A percentile compares a stretch with the other conserved stretches of the same genome.
phyloP scores from a whole-genome alignment of 768 basidiomycete genomes.

The Suillus plorans region DNA sequence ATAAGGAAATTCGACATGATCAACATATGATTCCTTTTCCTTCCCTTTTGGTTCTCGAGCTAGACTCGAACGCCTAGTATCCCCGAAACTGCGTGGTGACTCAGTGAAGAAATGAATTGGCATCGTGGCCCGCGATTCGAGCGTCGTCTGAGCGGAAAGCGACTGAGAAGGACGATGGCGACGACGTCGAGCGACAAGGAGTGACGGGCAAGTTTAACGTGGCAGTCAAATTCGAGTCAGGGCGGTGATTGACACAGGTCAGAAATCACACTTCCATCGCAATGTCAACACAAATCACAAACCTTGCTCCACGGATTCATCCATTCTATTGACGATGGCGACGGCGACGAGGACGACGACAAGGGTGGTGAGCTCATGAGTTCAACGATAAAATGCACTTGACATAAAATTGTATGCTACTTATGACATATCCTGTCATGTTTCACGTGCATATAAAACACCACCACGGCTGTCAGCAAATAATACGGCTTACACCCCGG shows the following conservation, averaged over 20 bases:
- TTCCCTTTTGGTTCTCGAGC: slow-evolving; percentile 1
- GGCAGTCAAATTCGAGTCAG: neutral
- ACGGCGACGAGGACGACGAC: neutral
- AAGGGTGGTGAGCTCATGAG: neutral
- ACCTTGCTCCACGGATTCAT: slow-evolving; percentile 1
- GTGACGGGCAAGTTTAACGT: neutral
- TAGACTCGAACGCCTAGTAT: neutral
- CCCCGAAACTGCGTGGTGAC: neutral
- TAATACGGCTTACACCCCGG: neutral
- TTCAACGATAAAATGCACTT: neutral
- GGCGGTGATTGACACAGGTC: slow-evolving; percentile 5
- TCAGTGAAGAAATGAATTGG: slow-evolving; percentile 5
- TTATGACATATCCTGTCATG: slow-evolving; percentile 1
- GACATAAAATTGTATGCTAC: neutral
- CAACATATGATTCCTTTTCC: neutral
- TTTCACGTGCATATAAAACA: neutral
- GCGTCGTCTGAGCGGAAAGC: neutral
- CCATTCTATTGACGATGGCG: neutral
- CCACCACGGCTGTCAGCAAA: neutral
- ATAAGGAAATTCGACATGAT: neutral
- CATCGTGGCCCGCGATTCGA: neutral
- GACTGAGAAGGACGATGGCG: neutral
- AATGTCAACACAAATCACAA: neutral
- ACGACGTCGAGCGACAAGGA: neutral
- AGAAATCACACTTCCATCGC: neutral